These are phyloP conservation scores for Gamsiella multidivaricata DNA, from an alignment of 192 early-diverging fungal genomes.

Conservation along the genomic window DNA sequence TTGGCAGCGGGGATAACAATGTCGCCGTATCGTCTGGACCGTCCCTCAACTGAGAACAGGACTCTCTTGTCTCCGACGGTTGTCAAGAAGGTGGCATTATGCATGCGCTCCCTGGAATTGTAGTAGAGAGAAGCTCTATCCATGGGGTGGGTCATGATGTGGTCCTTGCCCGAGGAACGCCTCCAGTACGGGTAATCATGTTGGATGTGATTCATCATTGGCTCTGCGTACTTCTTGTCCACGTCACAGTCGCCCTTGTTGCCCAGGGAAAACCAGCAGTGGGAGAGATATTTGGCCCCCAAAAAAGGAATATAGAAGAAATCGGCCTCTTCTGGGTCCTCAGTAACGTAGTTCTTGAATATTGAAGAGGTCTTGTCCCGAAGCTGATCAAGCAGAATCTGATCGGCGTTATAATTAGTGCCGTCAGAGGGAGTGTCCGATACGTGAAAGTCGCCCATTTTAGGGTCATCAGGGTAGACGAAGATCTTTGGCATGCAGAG, in stretches of 20 bases:
- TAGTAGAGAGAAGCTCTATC: constrained; percentile 55
- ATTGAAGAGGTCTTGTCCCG: constrained; percentile 30
- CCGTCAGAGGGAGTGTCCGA: neutral
- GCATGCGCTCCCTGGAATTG: constrained; percentile 18
- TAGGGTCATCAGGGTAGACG: constrained; percentile 17
- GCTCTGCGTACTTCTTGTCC: constrained; percentile 54
- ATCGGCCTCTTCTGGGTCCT: constrained; percentile 58
- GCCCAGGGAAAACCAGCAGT: constrained; percentile 56
- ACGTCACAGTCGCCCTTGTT: constrained; percentile 47
- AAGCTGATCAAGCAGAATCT: constrained; percentile 51
- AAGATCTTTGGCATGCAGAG: constrained; percentile 29
- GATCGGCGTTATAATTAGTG: constrained; percentile 1
- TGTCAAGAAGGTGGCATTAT: constrained; percentile 57
- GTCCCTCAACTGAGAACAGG: constrained; percentile 17
- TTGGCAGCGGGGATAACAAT: constrained; percentile 60
- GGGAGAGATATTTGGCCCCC: constrained; percentile 56
- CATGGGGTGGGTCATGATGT: constrained; percentile 63
- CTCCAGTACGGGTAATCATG: constrained; percentile 58
- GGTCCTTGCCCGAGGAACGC: constrained; percentile 41
- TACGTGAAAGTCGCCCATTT: constrained; percentile 25
- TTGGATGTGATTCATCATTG: constrained; percentile 58
- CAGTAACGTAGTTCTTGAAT: constrained; percentile 59
- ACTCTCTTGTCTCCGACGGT: constrained; percentile 59
- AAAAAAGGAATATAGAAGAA: constrained; percentile 63
- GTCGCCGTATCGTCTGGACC: constrained; percentile 40